A percentile compares a stretch with the other conserved stretches of the same genome.
These are phyloP conservation scores for Houttuynia cordata DNA, from an alignment of 164 flowering plant genomes.

Conservation along the genomic window DNA sequence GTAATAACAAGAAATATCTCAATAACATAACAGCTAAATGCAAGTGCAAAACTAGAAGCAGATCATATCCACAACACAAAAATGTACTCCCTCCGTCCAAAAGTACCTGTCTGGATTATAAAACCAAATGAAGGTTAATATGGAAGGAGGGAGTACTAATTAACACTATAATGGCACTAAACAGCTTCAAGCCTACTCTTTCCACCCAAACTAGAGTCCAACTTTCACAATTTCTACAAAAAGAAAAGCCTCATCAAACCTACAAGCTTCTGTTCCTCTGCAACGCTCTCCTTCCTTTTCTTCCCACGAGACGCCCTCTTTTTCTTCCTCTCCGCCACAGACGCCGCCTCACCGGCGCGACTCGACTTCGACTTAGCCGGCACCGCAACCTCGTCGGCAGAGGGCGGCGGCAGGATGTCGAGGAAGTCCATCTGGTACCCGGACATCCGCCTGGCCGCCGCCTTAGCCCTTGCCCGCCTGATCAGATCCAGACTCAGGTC, in stretches of 20 bases:
- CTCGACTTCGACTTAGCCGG: neutral
- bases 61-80: too few relatives aligned
- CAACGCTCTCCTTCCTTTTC: constrained; percentile 8
- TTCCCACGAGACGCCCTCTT: constrained; percentile 8
- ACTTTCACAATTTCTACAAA: neutral
- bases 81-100: too few relatives aligned
- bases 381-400: constrained; percentile 13
- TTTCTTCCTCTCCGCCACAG: neutral
- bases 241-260: constrained; percentile 1
- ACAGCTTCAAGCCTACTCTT: too few relatives aligned
- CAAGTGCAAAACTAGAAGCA: too few relatives aligned
- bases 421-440: constrained; percentile 3
- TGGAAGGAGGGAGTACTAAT: too few relatives aligned
- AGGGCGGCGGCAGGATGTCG: constrained; percentile 8
- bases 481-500: constrained; percentile 55
- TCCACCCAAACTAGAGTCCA: neutral
- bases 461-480: constrained; percentile 31
- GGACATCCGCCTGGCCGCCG: constrained; percentile 15
- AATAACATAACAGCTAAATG: too few relatives aligned
- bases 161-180: too few relatives aligned
- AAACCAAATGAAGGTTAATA: too few relatives aligned
- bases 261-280: constrained; percentile 6
- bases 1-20: too few relatives aligned
- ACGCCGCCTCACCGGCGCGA: neutral
- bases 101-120: too few relatives aligned